Conservation (phyloP, 2,329 filamentous ascomycete genomes). For the Pestalotiopsis sp. region DNA sequence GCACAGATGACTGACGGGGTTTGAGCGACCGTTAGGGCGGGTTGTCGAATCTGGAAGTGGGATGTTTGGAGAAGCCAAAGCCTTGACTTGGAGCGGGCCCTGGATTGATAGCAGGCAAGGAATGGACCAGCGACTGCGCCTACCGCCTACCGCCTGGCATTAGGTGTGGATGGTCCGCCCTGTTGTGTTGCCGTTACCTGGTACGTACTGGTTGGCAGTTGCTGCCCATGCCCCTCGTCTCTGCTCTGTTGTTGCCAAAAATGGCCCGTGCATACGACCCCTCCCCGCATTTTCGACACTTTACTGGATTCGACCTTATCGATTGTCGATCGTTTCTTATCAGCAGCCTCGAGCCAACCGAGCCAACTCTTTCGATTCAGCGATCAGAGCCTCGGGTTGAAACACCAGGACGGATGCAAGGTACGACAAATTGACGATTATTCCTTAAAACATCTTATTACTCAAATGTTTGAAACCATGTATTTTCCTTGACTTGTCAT, state of each 20-base stretch:
- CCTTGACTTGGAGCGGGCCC: neutral
- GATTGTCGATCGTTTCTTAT: neutral
- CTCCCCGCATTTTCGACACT: neutral
- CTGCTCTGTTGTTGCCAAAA: neutral
- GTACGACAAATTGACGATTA: neutral
- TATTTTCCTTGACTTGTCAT: neutral
- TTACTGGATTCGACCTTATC: neutral
- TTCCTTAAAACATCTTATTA: neutral
- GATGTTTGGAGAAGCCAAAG: constrained; percentile 12
- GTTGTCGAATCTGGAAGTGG: constrained; percentile 14
- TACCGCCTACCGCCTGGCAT: neutral
- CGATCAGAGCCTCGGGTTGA: neutral
- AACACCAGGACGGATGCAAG: neutral
- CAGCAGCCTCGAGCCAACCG: neutral
- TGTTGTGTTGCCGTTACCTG: neutral
- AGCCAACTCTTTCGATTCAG: neutral
- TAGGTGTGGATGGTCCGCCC: neutral
- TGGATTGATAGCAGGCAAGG: neutral
- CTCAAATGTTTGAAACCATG: neutral
- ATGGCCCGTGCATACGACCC: constrained; percentile 1
- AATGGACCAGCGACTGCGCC: neutral
- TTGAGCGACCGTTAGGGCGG: constrained; percentile 9
- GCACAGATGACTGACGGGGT: constrained; percentile 8
- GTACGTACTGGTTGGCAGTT: neutral
- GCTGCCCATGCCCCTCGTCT: neutral